Percentiles rank a stretch among this genome's conserved stretches.
Conservation (phyloP, 306 rosid genomes). For the Purshia tridentata region DNA sequence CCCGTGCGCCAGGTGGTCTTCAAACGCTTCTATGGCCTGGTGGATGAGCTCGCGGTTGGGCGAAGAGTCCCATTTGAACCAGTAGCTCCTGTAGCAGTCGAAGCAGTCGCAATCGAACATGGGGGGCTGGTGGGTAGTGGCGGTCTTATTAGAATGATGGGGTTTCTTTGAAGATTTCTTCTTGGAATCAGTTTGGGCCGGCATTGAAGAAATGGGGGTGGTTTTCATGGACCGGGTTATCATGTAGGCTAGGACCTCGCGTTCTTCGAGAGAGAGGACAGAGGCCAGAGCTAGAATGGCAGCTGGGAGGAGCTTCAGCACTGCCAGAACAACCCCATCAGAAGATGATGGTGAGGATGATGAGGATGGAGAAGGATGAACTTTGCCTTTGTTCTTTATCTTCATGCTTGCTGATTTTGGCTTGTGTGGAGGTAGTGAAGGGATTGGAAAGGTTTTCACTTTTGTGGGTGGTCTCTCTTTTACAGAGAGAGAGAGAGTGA, state of each 20-base stretch:
- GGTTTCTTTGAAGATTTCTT: slow-evolving; percentile 28
- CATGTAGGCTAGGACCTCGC: slow-evolving; percentile 65
- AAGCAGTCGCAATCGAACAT: slow-evolving; percentile 55
- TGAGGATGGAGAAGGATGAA: slow-evolving; percentile 55
- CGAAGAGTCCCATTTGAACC: slow-evolving; percentile 65
- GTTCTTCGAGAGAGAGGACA: slow-evolving; percentile 49
- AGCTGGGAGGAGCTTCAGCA: slow-evolving; percentile 49
- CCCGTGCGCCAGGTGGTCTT: slow-evolving; percentile 47
- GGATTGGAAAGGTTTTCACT: background rate
- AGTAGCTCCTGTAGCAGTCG: slow-evolving; percentile 59
- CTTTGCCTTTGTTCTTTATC: slow-evolving; percentile 62
- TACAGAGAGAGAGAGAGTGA: slow-evolving; percentile 1
- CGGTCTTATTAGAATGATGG: background rate
- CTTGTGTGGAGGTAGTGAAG: background rate
- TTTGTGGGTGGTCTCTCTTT: background rate
- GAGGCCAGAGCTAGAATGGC: slow-evolving; percentile 51
- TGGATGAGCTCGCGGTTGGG: slow-evolving; percentile 60
- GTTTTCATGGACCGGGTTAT: slow-evolving; percentile 45
- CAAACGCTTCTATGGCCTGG: slow-evolving; percentile 65
- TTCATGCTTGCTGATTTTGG: slow-evolving; percentile 38
- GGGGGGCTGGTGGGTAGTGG: slow-evolving; percentile 36
- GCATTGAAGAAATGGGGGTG: slow-evolving; percentile 19
- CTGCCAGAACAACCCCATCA: slow-evolving; percentile 37
- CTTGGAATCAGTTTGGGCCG: slow-evolving; percentile 19
- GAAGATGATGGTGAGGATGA: slow-evolving; percentile 11